Conservation (phyloP, 2,329 filamentous ascomycete genomes). For the Penicillium polonicum region DNA sequence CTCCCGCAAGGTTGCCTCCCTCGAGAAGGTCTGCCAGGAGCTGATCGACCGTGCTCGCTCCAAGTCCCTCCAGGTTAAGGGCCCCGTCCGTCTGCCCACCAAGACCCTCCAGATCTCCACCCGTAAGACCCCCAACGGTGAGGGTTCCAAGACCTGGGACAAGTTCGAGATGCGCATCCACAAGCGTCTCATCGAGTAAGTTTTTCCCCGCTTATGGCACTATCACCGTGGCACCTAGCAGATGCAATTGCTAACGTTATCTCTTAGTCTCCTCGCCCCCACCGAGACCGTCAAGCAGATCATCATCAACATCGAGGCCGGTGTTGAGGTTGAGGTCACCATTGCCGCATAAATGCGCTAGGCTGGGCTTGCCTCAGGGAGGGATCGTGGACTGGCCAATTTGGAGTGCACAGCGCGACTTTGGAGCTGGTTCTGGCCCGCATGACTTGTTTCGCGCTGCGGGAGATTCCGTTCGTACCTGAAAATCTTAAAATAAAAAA, state of each 20-base stretch:
- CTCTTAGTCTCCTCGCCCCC: slow-evolving; percentile 79
- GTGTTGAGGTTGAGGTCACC: slow-evolving; percentile 55
- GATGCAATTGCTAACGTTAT: slow-evolving; percentile 14
- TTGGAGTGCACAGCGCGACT: slow-evolving; percentile 19
- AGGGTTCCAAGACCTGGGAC: slow-evolving; percentile 99
- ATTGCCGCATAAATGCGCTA: slow-evolving; percentile 49
- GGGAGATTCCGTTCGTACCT: slow-evolving; percentile 34
- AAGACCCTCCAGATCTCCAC: slow-evolving; percentile 96
- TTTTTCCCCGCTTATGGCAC: slow-evolving; percentile 24
- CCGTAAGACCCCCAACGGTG: slow-evolving; percentile 98
- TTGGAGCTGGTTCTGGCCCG: slow-evolving; percentile 17
- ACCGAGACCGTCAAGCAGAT: slow-evolving; percentile 70
- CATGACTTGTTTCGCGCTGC: slow-evolving; percentile 16
- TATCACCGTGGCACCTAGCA: neutral
- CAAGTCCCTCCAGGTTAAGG: slow-evolving; percentile 99
- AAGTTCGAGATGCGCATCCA: slow-evolving; percentile 98
- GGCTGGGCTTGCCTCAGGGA: slow-evolving; percentile 21
- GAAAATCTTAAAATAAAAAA: slow-evolving; percentile 32
- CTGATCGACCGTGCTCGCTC: slow-evolving; percentile 97
- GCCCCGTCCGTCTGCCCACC: slow-evolving; percentile 94
- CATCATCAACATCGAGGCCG: slow-evolving; percentile 55
- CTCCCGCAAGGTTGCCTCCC: slow-evolving; percentile 87
- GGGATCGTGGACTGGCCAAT: slow-evolving; percentile 22
- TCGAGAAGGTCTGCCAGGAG: slow-evolving; percentile 98
- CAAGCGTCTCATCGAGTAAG: slow-evolving; percentile 93